Conservation (phyloP, 23 red algal genomes). For the Chondrus crispus region DNA sequence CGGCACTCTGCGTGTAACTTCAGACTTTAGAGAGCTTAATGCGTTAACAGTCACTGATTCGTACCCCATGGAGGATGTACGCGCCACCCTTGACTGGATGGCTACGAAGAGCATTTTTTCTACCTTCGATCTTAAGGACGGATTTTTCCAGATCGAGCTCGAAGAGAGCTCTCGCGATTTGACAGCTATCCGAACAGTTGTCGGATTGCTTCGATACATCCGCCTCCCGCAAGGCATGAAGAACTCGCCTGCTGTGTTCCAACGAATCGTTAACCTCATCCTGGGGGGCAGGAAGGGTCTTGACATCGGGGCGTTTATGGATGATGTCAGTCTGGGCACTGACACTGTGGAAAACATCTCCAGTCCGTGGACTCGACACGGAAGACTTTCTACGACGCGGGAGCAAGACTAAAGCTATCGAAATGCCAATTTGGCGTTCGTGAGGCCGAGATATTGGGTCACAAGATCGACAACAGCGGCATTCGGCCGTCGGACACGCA, state of each 20-base stretch:
- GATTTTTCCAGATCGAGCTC: constrained; percentile 30
- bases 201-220: constrained; percentile 12
- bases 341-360: neutral
- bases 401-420: constrained; percentile 8
- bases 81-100: constrained; percentile 9
- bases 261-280: neutral
- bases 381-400: neutral
- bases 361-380: neutral
- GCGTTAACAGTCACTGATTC: neutral
- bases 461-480: neutral
- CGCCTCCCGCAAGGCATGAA: constrained; percentile 29
- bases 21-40: constrained; percentile 39
- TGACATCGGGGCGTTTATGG: neutral
- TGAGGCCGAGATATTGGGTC: neutral
- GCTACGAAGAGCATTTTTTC: constrained; percentile 16
- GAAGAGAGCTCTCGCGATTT: neutral
- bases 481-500: neutral
- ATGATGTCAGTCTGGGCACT: neutral
- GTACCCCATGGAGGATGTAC: constrained; percentile 16
- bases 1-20: neutral
- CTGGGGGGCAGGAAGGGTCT: neutral
- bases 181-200: constrained; percentile 9
- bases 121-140: constrained; percentile 30
- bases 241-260: constrained; percentile 8
- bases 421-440: constrained; percentile 19